Percentiles rank a stretch among this genome's conserved stretches.
Conservation (phyloP, 208 protist genomes). For the Trypanosoma conorhini region DNA sequence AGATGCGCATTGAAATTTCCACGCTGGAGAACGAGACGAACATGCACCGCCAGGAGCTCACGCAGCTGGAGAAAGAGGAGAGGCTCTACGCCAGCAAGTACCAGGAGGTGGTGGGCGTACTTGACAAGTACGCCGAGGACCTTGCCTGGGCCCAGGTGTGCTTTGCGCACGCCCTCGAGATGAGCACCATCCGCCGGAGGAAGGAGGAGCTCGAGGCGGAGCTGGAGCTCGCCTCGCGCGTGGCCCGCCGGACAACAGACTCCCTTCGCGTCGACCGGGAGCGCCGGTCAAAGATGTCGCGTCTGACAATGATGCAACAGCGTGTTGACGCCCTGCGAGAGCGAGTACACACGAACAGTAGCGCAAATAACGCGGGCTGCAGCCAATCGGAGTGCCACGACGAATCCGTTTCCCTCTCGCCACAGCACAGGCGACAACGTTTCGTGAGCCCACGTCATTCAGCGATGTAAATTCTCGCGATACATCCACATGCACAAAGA, state of each 20-base stretch:
- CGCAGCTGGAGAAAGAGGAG: slow-evolving; percentile 59
- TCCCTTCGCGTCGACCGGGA: slow-evolving; percentile 55
- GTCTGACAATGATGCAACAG: slow-evolving; percentile 64
- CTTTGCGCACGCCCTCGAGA: slow-evolving; percentile 40
- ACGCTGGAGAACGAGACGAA: slow-evolving; percentile 54
- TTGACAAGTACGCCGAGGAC: slow-evolving; percentile 60
- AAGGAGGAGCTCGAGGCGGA: slow-evolving; percentile 60
- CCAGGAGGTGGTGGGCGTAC: slow-evolving; percentile 44
- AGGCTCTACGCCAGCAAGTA: slow-evolving; percentile 50
- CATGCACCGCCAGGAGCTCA: slow-evolving; percentile 56
- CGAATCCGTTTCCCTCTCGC: neutral
- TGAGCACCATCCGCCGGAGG: slow-evolving; percentile 49
- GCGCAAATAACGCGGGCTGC: neutral
- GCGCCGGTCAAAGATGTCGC: slow-evolving; percentile 62
- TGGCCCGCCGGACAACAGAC: slow-evolving; percentile 61
- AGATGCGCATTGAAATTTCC: slow-evolving; percentile 75
- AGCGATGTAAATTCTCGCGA: slow-evolving; percentile 17
- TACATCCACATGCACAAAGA: neutral
- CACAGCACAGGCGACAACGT: neutral
- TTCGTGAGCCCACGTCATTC: slow-evolving; percentile 6
- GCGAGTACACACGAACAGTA: slow-evolving; percentile 27
- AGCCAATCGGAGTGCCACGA: neutral
- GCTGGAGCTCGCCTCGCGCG: slow-evolving; percentile 56
- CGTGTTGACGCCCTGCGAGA: slow-evolving; percentile 58
- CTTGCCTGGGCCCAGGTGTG: slow-evolving; percentile 40